Percentiles rank a stretch among this genome's conserved stretches.
Evolutionary conservation across 441 rosid species (phyloP).

Genomic region (Manihot esculenta): DNA sequence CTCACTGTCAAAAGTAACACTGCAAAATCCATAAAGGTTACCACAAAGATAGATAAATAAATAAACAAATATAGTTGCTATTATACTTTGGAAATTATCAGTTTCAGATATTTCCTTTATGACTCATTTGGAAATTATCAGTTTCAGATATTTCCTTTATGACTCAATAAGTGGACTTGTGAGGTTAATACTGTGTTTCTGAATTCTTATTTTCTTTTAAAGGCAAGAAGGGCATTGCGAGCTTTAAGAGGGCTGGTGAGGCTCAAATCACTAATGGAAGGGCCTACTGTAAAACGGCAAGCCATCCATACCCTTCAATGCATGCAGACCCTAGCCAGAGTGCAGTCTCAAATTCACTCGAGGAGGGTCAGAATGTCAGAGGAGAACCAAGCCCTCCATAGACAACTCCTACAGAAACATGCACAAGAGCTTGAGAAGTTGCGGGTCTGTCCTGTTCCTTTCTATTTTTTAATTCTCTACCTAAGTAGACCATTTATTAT

Average conservation of each 20-base stretch:
- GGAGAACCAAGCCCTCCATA: conserved; percentile 89
- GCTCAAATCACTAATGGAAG: conserved; percentile 76
- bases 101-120: neutral
- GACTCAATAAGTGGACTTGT: neutral
- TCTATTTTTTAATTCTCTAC: conserved; percentile 2
- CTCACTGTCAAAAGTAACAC: neutral
- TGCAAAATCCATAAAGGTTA: too few species aligned
- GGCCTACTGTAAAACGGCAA: conserved; percentile 74
- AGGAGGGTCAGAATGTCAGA: conserved; percentile 81
- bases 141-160: neutral
- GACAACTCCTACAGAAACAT: conserved; percentile 81
- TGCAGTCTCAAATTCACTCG: conserved; percentile 72
- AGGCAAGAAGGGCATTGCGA: conserved; percentile 75
- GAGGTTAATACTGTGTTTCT: neutral
- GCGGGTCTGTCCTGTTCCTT: conserved; percentile 39
- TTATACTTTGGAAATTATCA: neutral
- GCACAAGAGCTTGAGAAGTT: conserved; percentile 68
- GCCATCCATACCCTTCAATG: conserved; percentile 67
- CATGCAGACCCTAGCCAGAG: conserved; percentile 82
- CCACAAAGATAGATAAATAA: too few species aligned
- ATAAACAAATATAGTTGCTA: neutral
- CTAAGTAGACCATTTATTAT: neutral
- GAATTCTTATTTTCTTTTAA: conserved; percentile 11
- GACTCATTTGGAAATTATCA: too few species aligned
- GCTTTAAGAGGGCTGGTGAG: conserved; percentile 71